Base-by-base conservation (phyloP, 768 basidiomycete genomes). In the Tulasnella sp. region DNA sequence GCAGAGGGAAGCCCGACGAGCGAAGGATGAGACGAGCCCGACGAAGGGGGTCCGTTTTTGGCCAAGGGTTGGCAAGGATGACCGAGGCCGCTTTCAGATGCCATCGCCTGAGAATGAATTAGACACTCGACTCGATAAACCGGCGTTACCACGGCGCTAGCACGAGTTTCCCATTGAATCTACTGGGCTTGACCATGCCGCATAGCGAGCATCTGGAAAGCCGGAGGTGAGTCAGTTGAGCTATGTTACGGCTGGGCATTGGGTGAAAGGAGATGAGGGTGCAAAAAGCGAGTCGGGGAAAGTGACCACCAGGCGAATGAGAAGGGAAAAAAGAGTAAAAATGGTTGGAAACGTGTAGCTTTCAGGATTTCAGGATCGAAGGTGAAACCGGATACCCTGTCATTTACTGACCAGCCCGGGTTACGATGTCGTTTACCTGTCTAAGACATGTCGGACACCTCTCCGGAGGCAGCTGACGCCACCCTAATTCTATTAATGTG, bases 311-410 rank as follows among this genome's bases (percentile, higher is more conserved):
- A 37, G 64, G 64, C 64, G 34, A 69, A 22, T 24, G 58, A 60
- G 24, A 31, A 69, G n/a, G 11, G 3, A 31, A 69, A 69, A 9
- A 54, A 54, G 24, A 54, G 50, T 24, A 54, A 69, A 69, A 34
- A 34, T 34, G 64, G n/a, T 37, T 28, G 64, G 64, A 69, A 69
- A 69, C 64, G 64, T 69, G 64, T n/a, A 69, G 64, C 64, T 69
- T 31, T 69, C 64, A 69, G 64, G 64, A 69, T n/a, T 69, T 69
- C 64, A 69, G 64, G 64, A 69, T 12, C 64, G 64, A 69, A 69
- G 24, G 64, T 69, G 64, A n/a, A n/a, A n/a, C n/a, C n/a, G n/a
- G n/a, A n/a, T n/a, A n/a, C n/a, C n/a, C n/a, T n/a, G n/a, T n/a
- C n/a, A n/a, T n/a, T n/a, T n/a, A n/a, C n/a, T n/a, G n/a, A n/a